These are phyloP conservation scores for Rhodotorula kratochvilovae DNA, from an alignment of 768 basidiomycete genomes.

Conservation along the genomic window DNA sequence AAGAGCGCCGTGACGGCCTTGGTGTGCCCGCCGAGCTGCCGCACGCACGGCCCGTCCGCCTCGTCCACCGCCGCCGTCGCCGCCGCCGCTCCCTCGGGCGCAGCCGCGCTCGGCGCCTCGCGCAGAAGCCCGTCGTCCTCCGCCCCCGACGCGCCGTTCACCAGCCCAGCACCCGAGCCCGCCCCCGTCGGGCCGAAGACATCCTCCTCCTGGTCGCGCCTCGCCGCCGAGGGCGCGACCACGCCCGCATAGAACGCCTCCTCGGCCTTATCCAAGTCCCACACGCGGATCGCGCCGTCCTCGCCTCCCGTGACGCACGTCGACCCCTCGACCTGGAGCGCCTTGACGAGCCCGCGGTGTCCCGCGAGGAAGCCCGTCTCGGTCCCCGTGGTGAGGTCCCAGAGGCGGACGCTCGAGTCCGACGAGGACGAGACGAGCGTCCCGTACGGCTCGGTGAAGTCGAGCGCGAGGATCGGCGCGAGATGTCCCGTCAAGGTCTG, in stretches of 20 bases:
- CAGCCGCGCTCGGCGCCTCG: constrained; percentile 2
- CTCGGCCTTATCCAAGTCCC: constrained; percentile 66
- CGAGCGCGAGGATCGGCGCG: constrained; percentile 77
- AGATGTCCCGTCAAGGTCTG: constrained; percentile 78
- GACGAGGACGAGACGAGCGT: constrained; percentile 76
- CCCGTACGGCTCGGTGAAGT: constrained; percentile 95
- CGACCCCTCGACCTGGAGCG: constrained; percentile 85
- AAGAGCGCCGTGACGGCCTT: constrained; percentile 89
- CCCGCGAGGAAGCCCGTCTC: constrained; percentile 81
- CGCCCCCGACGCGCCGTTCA: neutral
- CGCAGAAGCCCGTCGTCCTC: constrained; percentile 35
- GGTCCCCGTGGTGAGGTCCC: constrained; percentile 86
- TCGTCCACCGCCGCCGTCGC: constrained; percentile 47
- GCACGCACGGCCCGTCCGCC: constrained; percentile 60
- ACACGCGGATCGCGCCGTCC: constrained; percentile 77
- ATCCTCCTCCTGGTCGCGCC: constrained; percentile 28
- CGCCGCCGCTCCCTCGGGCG: constrained; percentile 39
- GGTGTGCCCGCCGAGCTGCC: constrained; percentile 81
- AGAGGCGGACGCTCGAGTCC: constrained; percentile 81
- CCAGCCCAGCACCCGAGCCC: neutral
- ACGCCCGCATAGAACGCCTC: constrained; percentile 47
- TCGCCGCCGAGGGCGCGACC: neutral
- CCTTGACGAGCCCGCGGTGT: constrained; percentile 59
- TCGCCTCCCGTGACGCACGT: constrained; percentile 85
- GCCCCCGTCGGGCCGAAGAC: constrained; percentile 25